These are phyloP conservation scores for Camellia japonica DNA, from an alignment of 148 eudicot species.

Conservation along the genomic window DNA sequence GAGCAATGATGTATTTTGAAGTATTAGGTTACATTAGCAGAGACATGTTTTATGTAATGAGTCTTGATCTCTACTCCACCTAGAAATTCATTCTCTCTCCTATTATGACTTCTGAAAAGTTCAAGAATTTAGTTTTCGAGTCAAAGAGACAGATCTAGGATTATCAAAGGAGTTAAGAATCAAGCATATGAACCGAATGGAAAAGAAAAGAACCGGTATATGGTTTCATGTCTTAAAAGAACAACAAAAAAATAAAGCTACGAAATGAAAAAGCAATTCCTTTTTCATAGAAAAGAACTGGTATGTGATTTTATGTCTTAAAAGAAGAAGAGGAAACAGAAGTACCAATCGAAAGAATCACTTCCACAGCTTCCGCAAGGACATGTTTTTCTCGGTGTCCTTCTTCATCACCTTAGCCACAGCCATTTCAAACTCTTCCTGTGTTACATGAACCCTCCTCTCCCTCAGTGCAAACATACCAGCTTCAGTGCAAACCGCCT, in stretches of 20 bases:
- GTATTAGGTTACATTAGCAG: no score
- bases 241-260: not conserved
- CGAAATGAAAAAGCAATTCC: no score
- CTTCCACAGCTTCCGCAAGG: constrained; percentile 51
- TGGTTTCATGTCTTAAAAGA: not conserved
- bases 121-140: no score
- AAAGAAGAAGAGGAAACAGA: not conserved
- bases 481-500: constrained; percentile 42
- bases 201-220: not conserved
- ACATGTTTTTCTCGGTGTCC: constrained; percentile 54
- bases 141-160: no score
- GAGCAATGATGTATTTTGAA: no score
- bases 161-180: no score
- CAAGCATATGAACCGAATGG: no score
- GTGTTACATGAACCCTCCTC: constrained; percentile 53
- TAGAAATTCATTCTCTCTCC: no score
- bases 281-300: not conserved
- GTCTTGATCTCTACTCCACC: no score
- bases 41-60: no score
- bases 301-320: not conserved
- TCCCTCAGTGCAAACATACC: constrained; percentile 59
- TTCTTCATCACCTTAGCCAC: constrained; percentile 61
- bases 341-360: not conserved
- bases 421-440: constrained; percentile 58
- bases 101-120: no score